Percentiles rank a stretch among this genome's conserved stretches.
Evolutionary conservation across 192 early-diverging fungal species (phyloP).

Genomic region (Lobosporangium transversale): DNA sequence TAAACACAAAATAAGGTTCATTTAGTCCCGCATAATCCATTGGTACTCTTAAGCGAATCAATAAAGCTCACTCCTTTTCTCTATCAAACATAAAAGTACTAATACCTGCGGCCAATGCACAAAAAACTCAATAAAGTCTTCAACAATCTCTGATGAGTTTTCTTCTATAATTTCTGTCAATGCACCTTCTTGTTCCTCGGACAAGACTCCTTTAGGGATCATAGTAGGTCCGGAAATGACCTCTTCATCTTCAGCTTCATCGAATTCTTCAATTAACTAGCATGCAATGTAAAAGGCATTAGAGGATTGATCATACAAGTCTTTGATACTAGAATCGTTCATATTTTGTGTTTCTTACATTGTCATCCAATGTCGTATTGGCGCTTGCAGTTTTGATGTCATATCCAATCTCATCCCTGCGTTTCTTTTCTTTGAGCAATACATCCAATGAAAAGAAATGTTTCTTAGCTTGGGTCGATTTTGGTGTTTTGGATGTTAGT

Average conservation of each 20-base stretch:
- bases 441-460: conserved; percentile 23
- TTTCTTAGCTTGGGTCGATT: not conserved
- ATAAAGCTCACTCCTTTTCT: no score
- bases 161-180: conserved; percentile 33
- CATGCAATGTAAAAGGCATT: not conserved
- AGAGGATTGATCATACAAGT: not conserved
- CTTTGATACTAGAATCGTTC: not conserved
- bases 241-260: conserved; percentile 12
- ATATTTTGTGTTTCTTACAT: no score
- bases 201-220: conserved; percentile 34
- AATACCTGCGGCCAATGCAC: conserved; percentile 42
- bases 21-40: no score
- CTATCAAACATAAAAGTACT: no score
- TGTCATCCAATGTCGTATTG: conserved; percentile 7
- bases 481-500: not conserved
- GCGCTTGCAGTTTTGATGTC: conserved; percentile 17
- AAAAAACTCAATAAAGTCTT: conserved; percentile 43
- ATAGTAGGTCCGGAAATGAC: not conserved
- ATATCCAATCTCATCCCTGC: conserved; percentile 24
- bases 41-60: no score
- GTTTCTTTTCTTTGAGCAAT: conserved; percentile 41
- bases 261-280: conserved; percentile 31
- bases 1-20: no score
- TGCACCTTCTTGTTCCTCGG: conserved; percentile 34
- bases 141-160: conserved; percentile 2